phyloP scores from a whole-genome alignment of 306 rosid species.

The Trichosanthes cucumerina region DNA sequence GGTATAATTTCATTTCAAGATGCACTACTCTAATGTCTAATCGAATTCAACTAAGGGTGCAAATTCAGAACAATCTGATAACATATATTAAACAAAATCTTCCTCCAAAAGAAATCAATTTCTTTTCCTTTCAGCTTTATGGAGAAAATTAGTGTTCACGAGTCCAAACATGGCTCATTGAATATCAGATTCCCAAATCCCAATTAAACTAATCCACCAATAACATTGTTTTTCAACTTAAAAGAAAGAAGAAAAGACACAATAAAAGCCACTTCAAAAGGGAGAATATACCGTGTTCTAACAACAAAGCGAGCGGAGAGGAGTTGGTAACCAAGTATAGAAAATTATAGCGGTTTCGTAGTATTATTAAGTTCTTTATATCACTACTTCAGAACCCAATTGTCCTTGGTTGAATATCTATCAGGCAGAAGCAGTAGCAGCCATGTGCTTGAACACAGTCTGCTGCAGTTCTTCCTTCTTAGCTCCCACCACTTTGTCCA shows the following conservation, averaged over 20 bases:
- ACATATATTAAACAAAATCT: not conserved
- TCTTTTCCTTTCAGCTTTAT: not conserved
- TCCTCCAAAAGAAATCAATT: not conserved
- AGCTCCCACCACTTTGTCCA: constrained; percentile 82
- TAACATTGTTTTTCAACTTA: not conserved
- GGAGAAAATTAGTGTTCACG: not conserved
- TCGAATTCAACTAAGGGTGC: not conserved
- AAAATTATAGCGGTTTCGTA: not conserved
- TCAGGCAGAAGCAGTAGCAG: constrained; percentile 37
- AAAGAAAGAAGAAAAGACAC: not conserved
- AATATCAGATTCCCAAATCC: not conserved
- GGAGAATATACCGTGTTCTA: constrained; percentile 8
- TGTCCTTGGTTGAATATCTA: not conserved
- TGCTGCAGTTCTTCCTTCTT: constrained; percentile 73
- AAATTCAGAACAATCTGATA: not conserved
- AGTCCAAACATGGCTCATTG: not conserved
- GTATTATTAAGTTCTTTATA: not conserved
- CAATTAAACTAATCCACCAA: not conserved
- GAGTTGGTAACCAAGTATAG: not conserved
- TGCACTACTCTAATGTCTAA: not conserved
- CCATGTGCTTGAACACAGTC: constrained; percentile 42
- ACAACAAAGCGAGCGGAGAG: not conserved
- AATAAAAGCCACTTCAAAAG: not conserved
- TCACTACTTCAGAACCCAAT: not conserved
- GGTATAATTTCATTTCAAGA: constrained; percentile 3